phyloP scores from a whole-genome alignment of 371 early-diverging fungal species.

The Circinella minor region DNA sequence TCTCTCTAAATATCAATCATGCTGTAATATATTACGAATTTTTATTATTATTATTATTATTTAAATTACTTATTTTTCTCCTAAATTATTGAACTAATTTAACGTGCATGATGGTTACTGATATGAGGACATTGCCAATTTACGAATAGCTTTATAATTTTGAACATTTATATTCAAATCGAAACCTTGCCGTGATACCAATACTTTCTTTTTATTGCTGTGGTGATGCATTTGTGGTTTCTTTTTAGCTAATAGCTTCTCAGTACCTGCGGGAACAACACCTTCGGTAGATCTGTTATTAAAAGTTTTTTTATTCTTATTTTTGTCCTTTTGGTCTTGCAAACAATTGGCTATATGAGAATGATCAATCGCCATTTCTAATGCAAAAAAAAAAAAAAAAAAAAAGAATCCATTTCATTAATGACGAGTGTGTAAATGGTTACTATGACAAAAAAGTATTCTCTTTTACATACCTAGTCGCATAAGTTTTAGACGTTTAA shows the following conservation, averaged over 20 bases:
- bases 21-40: background rate
- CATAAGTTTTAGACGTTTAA: conserved; percentile 9
- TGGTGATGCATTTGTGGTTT: background rate
- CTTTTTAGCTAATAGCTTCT: background rate
- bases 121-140: background rate
- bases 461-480: conserved; percentile 6
- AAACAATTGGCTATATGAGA: no score
- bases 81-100: background rate
- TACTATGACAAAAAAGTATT: no score
- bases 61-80: background rate
- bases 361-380: background rate
- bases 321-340: no score
- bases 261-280: background rate
- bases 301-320: no score
- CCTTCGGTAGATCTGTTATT: no score
- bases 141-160: background rate
- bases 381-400: background rate
- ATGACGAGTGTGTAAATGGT: no score
- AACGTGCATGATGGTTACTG: background rate
- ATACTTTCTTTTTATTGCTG: background rate
- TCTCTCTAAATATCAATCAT: background rate
- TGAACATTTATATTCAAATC: background rate
- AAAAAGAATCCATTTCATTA: background rate
- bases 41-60: no score
- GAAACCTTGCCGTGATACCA: background rate